Evolutionary conservation across 768 basidiomycete species (phyloP).

Genomic region (Paxillus ammoniavirescens): DNA sequence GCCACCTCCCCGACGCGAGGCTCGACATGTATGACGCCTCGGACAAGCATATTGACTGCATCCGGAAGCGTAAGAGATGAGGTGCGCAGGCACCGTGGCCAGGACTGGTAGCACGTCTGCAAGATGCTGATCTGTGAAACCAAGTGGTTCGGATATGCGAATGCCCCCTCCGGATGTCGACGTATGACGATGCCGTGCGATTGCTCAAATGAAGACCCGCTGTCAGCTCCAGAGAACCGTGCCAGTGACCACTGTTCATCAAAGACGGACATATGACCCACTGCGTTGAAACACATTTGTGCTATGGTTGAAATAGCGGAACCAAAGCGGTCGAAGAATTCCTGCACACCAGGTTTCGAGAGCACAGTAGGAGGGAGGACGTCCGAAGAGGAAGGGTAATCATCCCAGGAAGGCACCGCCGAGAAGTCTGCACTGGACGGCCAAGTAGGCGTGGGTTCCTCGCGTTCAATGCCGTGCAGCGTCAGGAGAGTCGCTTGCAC

Average conservation of each 20-base stretch:
- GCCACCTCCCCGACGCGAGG: slow-evolving; percentile 71
- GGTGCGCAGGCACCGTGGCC: slow-evolving; percentile 77
- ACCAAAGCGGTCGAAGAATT: slow-evolving; percentile 68
- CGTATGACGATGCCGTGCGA: slow-evolving; percentile 64
- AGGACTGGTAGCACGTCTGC: slow-evolving; percentile 74
- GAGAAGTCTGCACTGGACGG: slow-evolving; percentile 73
- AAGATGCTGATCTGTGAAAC: slow-evolving; percentile 68
- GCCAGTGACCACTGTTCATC: slow-evolving; percentile 80
- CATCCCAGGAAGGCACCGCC: slow-evolving; percentile 48
- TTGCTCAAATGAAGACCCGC: slow-evolving; percentile 62
- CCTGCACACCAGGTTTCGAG: slow-evolving; percentile 65
- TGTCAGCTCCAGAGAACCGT: slow-evolving; percentile 37
- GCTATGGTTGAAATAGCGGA: slow-evolving; percentile 57
- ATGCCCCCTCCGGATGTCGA: slow-evolving; percentile 58
- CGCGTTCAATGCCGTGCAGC: slow-evolving; percentile 68
- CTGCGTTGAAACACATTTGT: slow-evolving; percentile 54
- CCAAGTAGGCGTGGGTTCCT: slow-evolving; percentile 71
- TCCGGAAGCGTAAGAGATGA: slow-evolving; percentile 51
- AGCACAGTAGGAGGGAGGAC: slow-evolving; percentile 54
- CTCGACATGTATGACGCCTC: slow-evolving; percentile 84
- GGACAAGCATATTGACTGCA: slow-evolving; percentile 74
- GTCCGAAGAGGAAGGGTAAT: slow-evolving; percentile 71
- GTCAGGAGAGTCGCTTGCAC: slow-evolving; percentile 77
- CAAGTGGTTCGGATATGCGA: slow-evolving; percentile 65
- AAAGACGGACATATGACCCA: slow-evolving; percentile 77